Base-by-base conservation (phyloP, 2,329 filamentous ascomycete species). In the Pseudogymnoascus sp. region DNA sequence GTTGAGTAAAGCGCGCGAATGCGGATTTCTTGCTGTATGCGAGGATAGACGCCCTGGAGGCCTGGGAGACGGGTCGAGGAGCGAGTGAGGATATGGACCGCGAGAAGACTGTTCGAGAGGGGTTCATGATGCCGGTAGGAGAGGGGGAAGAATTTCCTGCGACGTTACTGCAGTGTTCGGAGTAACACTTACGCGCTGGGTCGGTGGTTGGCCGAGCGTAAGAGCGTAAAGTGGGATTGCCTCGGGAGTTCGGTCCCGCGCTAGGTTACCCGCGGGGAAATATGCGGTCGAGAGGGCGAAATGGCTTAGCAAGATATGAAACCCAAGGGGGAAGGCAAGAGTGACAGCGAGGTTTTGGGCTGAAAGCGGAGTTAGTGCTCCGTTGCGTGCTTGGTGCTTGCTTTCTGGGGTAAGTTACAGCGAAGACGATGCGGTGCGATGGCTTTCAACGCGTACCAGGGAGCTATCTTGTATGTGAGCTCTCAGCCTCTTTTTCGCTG, bases 21-120 rank as follows among this genome's bases (percentile, higher is more conserved):
- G 35, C 29, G 21, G 42, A 53, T 31, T 44, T 62, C 33, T 40
- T 44, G 40, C 35, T 42, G 60, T 46, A 31, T 33, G 60, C 37
- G 56, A 31, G 46, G 33, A 38, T 37, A 60, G 62, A 40, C 15
- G 60, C 10, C 60, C 60, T 64, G 31, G 38, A 17, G 63, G 61
- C 60, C 29, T 65, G 63, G 19, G 56, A 62, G 63, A 65, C 21
- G 40, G 42, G 42, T 33, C 61, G 61, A 21, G 35, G 23, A 4
- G 61, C 33, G 50, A 63, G 31, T 1, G 50, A 65, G 17, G 65
- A 60, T 26, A 67, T 50, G 31, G 63, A 17, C 9, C 61, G 65
- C 17, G 64, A 62, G 13, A 65, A 46, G 38, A 56, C 56, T 56
- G 67, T 68, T 68, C 67, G 67, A 21, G 62, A 66, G 26, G 26